Base-by-base conservation (phyloP, 352 stramenopile species). In the Phytophthora macrochlamydospora region DNA sequence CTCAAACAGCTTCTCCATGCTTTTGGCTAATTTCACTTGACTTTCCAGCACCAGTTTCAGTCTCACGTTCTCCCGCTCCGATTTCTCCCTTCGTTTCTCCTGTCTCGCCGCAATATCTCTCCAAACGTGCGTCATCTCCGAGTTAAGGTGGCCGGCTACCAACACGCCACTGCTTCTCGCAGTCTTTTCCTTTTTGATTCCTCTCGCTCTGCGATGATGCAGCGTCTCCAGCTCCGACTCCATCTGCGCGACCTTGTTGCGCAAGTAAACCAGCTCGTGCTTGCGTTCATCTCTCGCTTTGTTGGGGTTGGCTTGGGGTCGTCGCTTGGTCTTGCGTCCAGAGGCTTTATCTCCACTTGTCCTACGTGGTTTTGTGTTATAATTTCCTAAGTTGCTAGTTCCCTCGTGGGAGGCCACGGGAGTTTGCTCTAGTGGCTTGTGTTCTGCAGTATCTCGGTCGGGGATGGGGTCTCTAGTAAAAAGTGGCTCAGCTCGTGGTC, bases 1-100 rank as follows among this genome's bases (percentile, higher is more conserved):
- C 32, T 59, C 61, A 24, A 80, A 46, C 4, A 80, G 31, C 44
- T 48, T 59, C 37, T 69, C 69, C 24, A 86, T 64, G n/a, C 59
- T 71, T 42, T 58, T 72, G 5, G 65, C 67, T 1, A 76, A 54
- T 29, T 75, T 73, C 51, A 78, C 62, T 50, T 86, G 74, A 18
- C 66, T 66, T 38, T 81, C 69, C 28, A 86, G 52, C 56, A 78
- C 30, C 6, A 64, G 30, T 29, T 60, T 75, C 11, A 78, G 33
- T 1, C 57, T 66, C 14, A 52, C 45, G 46, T 74, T 74, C 44
- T 77, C 69, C 29, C 63, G 57, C 50, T 78, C 60, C 24, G 61
- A 38, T 45, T 45, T 44, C 13, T 62, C 57, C 6, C 51, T 56
- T 35, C 48, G 29, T 12, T 62, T 58, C 24, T 44, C 11, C 52